These are phyloP conservation scores for Lipomyces starkeyi DNA, from an alignment of 805 yeast genomes.

Conservation along the genomic window DNA sequence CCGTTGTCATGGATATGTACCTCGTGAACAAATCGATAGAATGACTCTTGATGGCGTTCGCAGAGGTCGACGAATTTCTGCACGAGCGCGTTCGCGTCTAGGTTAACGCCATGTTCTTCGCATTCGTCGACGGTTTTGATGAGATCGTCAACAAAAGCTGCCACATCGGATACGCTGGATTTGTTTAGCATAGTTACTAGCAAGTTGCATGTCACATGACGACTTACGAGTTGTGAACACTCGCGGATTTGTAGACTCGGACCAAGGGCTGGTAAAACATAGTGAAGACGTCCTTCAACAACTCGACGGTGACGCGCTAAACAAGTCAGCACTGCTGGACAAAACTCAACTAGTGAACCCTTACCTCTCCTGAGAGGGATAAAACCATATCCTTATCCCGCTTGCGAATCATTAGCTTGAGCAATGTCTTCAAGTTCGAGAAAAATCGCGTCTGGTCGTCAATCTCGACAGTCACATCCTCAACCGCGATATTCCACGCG, in stretches of 20 bases:
- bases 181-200: background rate
- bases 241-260: constrained; percentile 67
- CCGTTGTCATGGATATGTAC: constrained; percentile 80
- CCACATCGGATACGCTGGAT: constrained; percentile 58
- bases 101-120: constrained; percentile 56
- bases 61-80: constrained; percentile 68
- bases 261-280: constrained; percentile 78
- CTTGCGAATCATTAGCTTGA: constrained; percentile 67
- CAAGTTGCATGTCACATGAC: background rate
- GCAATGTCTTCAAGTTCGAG: constrained; percentile 58
- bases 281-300: constrained; percentile 74
- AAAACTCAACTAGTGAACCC: background rate
- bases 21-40: constrained; percentile 78
- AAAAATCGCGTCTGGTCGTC: constrained; percentile 32
- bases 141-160: constrained; percentile 70
- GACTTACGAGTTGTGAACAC: constrained; percentile 59
- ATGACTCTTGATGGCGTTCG: constrained; percentile 71
- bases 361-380: constrained; percentile 35
- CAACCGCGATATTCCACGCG: constrained; percentile 48
- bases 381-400: constrained; percentile 78
- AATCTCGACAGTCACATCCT: constrained; percentile 36
- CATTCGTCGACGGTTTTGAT: constrained; percentile 59
- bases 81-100: constrained; percentile 67
- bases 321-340: constrained; percentile 53
- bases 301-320: constrained; percentile 83